phyloP scores from a whole-genome alignment of 768 basidiomycete genomes.

The Cystobasidium ongulense region DNA sequence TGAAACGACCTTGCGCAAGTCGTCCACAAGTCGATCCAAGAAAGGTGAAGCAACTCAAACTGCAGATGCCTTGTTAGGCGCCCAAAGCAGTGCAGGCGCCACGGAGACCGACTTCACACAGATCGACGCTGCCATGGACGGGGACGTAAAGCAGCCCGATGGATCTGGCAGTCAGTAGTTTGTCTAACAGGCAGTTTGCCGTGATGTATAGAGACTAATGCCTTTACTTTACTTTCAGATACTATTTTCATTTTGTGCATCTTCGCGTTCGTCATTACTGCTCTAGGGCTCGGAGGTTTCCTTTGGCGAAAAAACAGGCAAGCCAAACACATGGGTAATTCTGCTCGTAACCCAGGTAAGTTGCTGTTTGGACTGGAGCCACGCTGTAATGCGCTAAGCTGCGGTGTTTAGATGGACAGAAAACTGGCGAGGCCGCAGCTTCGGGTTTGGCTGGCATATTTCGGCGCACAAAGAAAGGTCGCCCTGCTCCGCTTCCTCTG shows the following conservation, averaged over 20 bases:
- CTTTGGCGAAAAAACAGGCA: conserved; percentile 18
- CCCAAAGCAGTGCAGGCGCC: background rate
- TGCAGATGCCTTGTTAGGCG: background rate
- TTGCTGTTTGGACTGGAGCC: background rate
- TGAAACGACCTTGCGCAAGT: background rate
- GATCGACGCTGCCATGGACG: background rate
- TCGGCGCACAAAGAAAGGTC: background rate
- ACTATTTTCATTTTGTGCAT: conserved; percentile 28
- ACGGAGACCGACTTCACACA: too few species aligned
- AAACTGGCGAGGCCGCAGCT: background rate
- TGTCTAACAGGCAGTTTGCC: too few species aligned
- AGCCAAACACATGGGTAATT: background rate
- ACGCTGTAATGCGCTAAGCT: background rate
- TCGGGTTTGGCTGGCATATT: background rate
- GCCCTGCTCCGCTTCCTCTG: conserved; percentile 11
- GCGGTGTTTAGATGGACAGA: background rate
- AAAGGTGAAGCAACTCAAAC: background rate
- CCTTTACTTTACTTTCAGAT: too few species aligned
- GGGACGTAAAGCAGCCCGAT: background rate
- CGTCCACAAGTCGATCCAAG: background rate
- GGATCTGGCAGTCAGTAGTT: background rate
- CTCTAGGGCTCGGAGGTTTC: conserved; percentile 5
- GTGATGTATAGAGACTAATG: too few species aligned
- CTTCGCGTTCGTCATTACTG: conserved; percentile 18
- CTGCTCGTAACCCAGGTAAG: background rate